Base-by-base conservation (phyloP, 495 filamentous ascomycete species). In the Alectoria sarmentosa region DNA sequence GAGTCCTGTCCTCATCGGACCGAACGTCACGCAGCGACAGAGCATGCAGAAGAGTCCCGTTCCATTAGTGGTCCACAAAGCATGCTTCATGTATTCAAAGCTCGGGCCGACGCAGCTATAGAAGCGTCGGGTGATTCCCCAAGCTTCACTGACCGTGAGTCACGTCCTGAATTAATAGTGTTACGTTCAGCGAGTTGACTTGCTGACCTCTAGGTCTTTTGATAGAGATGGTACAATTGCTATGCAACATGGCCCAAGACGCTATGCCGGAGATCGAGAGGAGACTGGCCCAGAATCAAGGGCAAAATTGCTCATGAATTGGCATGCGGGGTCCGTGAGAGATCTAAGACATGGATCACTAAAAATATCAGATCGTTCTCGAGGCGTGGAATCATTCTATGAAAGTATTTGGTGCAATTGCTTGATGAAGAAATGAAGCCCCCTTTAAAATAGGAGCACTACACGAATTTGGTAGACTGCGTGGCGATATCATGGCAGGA, bases 191-290 rank as follows among this genome's bases (percentile, higher is more conserved):
- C 10, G 52, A 32, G 2, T 28, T 30, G 28, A 14, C n/a, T 9
- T 42, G 61, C 61, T 63, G 37, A 63, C 49, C 26, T 41, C 46
- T 13, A 34, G 28, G 37, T 57, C 23, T n/a, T 17, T 36, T 36
- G 1, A 49, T 49, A 66, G 60, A 66, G 30, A 66, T 66, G 65
- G 28, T 66, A 7, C 49, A 66, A 26, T 34, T 58, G 60, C 60
- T 66, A 44, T 63, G 60, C 60, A 63, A 57, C 1, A 63, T 66
- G 54, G 65, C 49, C 19, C 52, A 66, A 42, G 60, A 66, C 30
- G 59, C 60, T 30, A 42, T 66, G 44, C 65, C 65, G 30, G 65
- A 66, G 52, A 55, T 66, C 1, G 59, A 66, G 30, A 36, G 65
- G 11, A 61, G 65, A 44, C n/a, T 66, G 32, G 60, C 30, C 39